phyloP scores from a whole-genome alignment of 768 basidiomycete genomes.

The Amanita rubescens region DNA sequence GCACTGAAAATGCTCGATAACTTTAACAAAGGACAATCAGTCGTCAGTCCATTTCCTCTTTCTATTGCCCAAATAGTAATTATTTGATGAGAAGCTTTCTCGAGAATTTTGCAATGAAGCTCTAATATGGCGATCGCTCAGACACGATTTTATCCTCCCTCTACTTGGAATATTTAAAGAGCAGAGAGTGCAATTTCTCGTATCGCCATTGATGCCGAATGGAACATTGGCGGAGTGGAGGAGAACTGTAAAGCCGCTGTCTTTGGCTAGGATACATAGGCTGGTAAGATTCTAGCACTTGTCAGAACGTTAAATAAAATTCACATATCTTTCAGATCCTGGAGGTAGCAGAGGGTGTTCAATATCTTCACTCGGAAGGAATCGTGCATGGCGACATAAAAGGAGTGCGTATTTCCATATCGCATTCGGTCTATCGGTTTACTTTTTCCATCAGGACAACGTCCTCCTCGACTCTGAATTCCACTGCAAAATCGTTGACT shows the following conservation, averaged over 20 bases:
- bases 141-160: neutral
- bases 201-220: neutral
- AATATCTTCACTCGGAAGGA: conserved; percentile 3
- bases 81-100: neutral
- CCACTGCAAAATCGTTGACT: no score
- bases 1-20: neutral
- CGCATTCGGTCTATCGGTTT: no score
- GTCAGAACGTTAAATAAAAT: neutral
- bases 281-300: neutral
- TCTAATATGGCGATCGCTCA: neutral
- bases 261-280: neutral
- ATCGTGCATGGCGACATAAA: neutral
- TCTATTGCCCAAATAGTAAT: neutral
- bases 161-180: neutral
- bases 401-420: neutral
- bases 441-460: no score
- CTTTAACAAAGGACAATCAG: neutral
- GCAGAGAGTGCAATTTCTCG: neutral
- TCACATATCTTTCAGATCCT: neutral
- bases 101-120: neutral
- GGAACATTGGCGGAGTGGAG: neutral
- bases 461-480: no score
- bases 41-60: neutral
- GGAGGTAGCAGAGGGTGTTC: neutral
- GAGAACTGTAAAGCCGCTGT: neutral